Evolutionary conservation across 1,284 basidiomycete species (phyloP), one percentile per base, ranked within the genome.

Genomic region (Heterobasidion parviporum): DNA sequence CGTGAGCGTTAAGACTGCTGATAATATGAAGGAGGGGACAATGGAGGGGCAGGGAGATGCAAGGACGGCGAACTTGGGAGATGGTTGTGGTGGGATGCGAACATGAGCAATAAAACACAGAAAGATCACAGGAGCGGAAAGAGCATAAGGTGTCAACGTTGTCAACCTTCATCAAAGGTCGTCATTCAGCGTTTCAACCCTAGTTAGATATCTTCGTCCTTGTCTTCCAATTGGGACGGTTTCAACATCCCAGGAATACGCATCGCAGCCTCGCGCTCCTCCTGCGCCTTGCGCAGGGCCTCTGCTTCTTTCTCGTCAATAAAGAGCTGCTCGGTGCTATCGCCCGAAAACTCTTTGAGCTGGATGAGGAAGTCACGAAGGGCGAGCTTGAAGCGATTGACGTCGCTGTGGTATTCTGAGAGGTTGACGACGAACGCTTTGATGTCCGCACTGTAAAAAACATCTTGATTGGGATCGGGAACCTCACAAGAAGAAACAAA

Each of bases 201-300:
- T 6, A 5, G 65, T 80, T 71, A 89, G 64, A 89, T 85, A 67
- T 90, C 88, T 71, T 93, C 91, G 68, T 92, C 90, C 71, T 87
- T 87, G 74, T 95, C 94, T 67, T 95, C 92, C 68, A 97, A 70
- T 72, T 95, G 92, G 63, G 88, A 89, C 35, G 96, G 96, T 73
- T 98, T 98, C 69, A 98, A 81, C 91, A 99, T 93, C 55, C 97
- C 97, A n/a, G 96, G 97, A 60, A 99, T 94, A 62, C 91, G 84
- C 78, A 92, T 90, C 16, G 95, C 95, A 36, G 86, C 81, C 73
- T 94, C 84, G 55, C 89, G 86, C 72, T 98, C 94, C 59, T 85
- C 87, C 59, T 87, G 83, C 0, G 84, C 78, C 71, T 82, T 81
- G 60, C 71, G 68, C 63, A 84, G 74, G 56, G 79, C 77, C 70